Conservation (phyloP, 768 basidiomycete species). For the Leccinum truebloodii region DNA sequence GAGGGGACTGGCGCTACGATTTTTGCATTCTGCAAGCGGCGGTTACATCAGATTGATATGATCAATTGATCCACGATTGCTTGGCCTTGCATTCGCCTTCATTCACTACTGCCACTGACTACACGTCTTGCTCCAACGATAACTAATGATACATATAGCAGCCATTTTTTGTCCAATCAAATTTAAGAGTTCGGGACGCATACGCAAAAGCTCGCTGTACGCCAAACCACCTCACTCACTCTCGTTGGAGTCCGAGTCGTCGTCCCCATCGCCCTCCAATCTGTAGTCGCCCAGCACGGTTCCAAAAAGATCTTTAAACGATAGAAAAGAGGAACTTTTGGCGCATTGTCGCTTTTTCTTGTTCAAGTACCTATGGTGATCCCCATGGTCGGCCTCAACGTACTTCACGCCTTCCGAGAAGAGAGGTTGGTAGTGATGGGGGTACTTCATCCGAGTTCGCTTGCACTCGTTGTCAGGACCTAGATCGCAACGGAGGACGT, state of each 20-base stretch:
- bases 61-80: not conserved
- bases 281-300: not conserved
- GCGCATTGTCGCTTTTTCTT: not conserved
- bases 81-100: too few species aligned
- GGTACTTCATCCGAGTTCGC: not conserved
- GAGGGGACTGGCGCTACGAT: too few species aligned
- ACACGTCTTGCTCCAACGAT: not conserved
- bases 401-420: not conserved
- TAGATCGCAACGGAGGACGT: conserved; percentile 2
- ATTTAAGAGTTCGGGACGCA: not conserved
- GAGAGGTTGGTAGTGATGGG: not conserved
- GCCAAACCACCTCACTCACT: not conserved
- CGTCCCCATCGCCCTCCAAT: too few species aligned
- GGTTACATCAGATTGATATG: not conserved
- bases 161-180: not conserved
- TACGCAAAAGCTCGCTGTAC: not conserved
- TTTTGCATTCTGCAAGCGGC: too few species aligned
- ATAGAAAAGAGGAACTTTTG: not conserved
- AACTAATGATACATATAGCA: not conserved
- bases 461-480: not conserved
- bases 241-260: too few species aligned
- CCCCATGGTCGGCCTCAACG: not conserved
- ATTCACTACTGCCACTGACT: not conserved
- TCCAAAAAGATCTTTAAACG: not conserved
- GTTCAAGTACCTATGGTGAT: not conserved